Evolutionary conservation across 2,329 filamentous ascomycete species (phyloP).

Genomic region (Fusarium oxysporum): DNA sequence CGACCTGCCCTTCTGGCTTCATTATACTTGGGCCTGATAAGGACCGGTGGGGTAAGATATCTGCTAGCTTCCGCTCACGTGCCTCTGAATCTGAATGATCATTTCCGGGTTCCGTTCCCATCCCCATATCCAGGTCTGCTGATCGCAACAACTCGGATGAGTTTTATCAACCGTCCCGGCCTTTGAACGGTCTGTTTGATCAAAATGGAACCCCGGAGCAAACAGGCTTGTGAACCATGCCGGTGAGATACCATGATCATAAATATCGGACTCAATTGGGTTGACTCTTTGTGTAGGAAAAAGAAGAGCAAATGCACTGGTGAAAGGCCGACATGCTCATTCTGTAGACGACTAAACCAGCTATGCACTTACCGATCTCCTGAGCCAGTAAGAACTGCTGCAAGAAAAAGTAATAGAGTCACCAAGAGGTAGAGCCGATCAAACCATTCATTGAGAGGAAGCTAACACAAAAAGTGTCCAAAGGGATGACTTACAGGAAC

Average conservation of each 20-base stretch:
- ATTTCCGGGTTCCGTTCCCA: neutral
- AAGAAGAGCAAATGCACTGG: conserved; percentile 23
- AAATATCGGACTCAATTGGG: fast-evolving
- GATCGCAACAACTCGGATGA: neutral
- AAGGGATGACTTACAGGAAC: neutral
- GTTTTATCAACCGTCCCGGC: neutral
- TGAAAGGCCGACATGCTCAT: conserved; percentile 13
- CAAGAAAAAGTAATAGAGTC: neutral
- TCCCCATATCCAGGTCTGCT: neutral
- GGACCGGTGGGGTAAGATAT: neutral
- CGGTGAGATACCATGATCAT: neutral
- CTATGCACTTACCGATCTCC: neutral
- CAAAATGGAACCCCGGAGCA: conserved; percentile 12
- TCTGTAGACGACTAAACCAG: neutral
- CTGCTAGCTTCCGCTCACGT: neutral
- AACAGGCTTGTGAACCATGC: conserved; percentile 19
- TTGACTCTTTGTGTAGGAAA: neutral
- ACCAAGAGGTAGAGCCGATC: neutral
- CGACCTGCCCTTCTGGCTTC: neutral
- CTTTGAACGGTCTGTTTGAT: neutral
- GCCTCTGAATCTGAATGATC: neutral
- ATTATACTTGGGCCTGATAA: neutral
- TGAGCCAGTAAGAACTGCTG: neutral
- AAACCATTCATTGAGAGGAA: fast-evolving
- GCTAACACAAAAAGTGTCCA: neutral